Base-by-base conservation (phyloP, 352 stramenopile species). In the Phytopythium mirpurense region DNA sequence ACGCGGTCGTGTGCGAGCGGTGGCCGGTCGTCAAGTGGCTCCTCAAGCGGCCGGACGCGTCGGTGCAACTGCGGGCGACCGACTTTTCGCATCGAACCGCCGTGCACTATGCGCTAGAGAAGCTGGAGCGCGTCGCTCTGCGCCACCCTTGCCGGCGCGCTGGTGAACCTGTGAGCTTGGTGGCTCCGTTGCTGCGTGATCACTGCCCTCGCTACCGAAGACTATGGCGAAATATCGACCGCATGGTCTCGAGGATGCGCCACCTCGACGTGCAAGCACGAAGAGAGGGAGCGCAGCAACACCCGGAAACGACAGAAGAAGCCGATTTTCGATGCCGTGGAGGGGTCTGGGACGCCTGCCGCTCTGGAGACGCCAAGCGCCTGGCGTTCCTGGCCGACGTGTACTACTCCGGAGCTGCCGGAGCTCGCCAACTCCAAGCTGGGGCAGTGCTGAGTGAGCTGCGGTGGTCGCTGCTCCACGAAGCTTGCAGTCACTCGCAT, bases 341-440 rank as follows among this genome's bases (percentile, higher is more conserved):
- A 5, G 72, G 85, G 53, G 9, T 59, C 11, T 90, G 76, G 76
- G 74, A 86, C 43, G 63, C 59, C 1, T 74, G 70, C 44, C 62
- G 61, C 5, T 51, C 32, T 26, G 76, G 72, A 9, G 65, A 88
- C 35, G 40, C 76, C 4, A 51, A 67, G 16, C 61, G 78, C 2
- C 58, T 90, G 2, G 34, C 67, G 45, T 67, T 45, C 6, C 53
- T 90, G 29, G 27, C 65, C 1, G 41, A 61, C n/a, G 24, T 72
- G 27, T 73, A 74, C 21, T 59, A 43, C 26, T 31, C 8, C 14
- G 15, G 19, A 23, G 16, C 36, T 5, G 1, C 16, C 10, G 4
- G 23, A 8, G 2, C n/a, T 42, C 9, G 44, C 16, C n/a, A 54
- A 38, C 7, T 56, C 29, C 18, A 27, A 29, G 19, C 11, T 26